Conservation (phyloP, 2,329 filamentous ascomycete genomes). For the Xylaria hypoxylon region DNA sequence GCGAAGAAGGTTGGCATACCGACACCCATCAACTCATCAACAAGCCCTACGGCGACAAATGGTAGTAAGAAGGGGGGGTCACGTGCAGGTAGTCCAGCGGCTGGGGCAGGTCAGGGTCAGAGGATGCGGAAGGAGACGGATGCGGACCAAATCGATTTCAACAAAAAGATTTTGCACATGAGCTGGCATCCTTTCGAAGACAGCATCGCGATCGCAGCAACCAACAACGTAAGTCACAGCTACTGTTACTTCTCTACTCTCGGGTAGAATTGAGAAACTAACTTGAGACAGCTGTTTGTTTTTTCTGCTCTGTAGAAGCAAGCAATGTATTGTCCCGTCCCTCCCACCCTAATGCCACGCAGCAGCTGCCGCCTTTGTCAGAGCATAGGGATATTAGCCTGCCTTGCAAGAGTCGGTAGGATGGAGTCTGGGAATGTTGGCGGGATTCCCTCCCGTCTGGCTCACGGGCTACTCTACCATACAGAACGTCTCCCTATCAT, state of each 20-base stretch:
- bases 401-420: conserved; percentile 14
- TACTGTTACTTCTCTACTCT: neutral
- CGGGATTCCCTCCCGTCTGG: conserved; percentile 19
- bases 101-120: conserved; percentile 81
- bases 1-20: conserved; percentile 99
- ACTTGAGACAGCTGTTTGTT: conserved; percentile 73
- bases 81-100: conserved; percentile 87
- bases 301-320: conserved; percentile 76
- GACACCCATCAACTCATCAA: conserved; percentile 89
- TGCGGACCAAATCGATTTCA: conserved; percentile 99
- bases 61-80: conserved; percentile 88
- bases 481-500: conserved; percentile 18
- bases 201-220: conserved; percentile 98
- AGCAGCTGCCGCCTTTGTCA: conserved; percentile 18
- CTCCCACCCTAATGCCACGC: neutral
- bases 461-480: conserved; percentile 18
- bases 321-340: conserved; percentile 18
- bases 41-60: conserved; percentile 76
- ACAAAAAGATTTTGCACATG: conserved; percentile 99
- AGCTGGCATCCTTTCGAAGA: conserved; percentile 99
- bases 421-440: conserved; percentile 18
- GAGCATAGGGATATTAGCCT: conserved; percentile 15
- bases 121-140: conserved; percentile 99
- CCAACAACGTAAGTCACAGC: conserved; percentile 87
- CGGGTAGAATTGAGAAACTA: conserved; percentile 38